phyloP scores from a whole-genome alignment of 2,329 filamentous ascomycete species.

The Paraphoma sp. region DNA sequence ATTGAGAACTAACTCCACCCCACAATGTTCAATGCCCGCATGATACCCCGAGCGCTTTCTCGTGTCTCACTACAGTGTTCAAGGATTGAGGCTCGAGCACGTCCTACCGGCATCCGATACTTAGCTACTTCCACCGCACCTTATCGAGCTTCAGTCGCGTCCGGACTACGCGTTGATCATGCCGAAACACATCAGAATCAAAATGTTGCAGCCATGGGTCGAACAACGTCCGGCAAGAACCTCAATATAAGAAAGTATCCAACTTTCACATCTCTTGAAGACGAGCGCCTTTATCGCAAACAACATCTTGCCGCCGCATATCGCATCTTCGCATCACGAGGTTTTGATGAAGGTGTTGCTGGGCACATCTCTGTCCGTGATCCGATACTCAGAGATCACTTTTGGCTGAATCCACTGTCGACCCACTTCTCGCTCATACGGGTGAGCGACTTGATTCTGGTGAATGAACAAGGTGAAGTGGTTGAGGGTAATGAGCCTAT shows the following conservation, averaged over 20 bases:
- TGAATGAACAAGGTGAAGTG: slow-evolving; percentile 51
- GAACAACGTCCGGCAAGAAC: slow-evolving; percentile 53
- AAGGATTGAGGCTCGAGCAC: background rate
- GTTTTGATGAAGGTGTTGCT: slow-evolving; percentile 51
- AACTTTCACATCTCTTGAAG: slow-evolving; percentile 46
- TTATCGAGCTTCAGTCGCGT: slow-evolving; percentile 22
- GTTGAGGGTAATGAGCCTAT: slow-evolving; percentile 51
- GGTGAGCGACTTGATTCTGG: slow-evolving; percentile 53
- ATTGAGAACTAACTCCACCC: background rate
- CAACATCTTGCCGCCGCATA: slow-evolving; percentile 56
- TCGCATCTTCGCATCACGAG: slow-evolving; percentile 45
- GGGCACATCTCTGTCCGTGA: slow-evolving; percentile 56
- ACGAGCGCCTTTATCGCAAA: slow-evolving; percentile 53
- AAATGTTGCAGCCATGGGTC: slow-evolving; percentile 54
- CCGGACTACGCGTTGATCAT: slow-evolving; percentile 33
- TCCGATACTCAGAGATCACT: slow-evolving; percentile 41
- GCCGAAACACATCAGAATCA: slow-evolving; percentile 51
- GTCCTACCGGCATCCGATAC: slow-evolving; percentile 1
- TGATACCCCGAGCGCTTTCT: too few species aligned
- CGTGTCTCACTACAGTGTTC: background rate
- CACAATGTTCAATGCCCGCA: background rate
- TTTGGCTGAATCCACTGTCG: slow-evolving; percentile 53
- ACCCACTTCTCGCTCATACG: slow-evolving; percentile 53
- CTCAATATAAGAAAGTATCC: slow-evolving; percentile 57
- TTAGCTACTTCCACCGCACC: slow-evolving; percentile 19